Evolutionary conservation across 2,329 filamentous ascomycete genomes (phyloP).

Genomic region (Colletotrichum sp.): DNA sequence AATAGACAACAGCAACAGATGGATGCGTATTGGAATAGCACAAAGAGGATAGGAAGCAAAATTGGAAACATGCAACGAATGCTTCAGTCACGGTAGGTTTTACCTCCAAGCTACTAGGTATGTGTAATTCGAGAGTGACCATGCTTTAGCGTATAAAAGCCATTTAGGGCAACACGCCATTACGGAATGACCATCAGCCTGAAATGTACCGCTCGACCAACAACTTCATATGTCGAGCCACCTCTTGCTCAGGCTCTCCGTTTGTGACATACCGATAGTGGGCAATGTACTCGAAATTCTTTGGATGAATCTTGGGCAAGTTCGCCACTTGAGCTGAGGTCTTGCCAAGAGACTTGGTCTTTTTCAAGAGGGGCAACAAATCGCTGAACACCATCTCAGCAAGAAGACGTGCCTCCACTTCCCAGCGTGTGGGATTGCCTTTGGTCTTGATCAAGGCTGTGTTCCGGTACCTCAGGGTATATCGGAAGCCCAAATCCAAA

Average conservation of each 20-base stretch:
- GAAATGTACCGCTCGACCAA: neutral
- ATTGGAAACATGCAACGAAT: neutral
- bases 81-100: neutral
- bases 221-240: neutral
- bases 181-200: neutral
- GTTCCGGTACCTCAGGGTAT: neutral
- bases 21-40: neutral
- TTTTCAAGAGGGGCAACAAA: neutral
- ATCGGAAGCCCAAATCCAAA: neutral
- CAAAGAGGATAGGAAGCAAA: neutral
- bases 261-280: neutral
- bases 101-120: neutral
- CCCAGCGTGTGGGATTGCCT: neutral
- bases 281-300: neutral
- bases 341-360: neutral
- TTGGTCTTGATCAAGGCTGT: neutral
- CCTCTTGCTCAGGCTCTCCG: neutral
- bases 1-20: fast-evolving
- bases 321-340: neutral
- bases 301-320: neutral
- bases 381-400: neutral
- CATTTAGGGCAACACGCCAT: neutral
- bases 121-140: neutral
- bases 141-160: neutral
- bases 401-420: neutral